A percentile compares a stretch with the other conserved stretches of the same genome.
These are phyloP conservation scores for Choiromyces venosus DNA, from an alignment of 495 filamentous ascomycete species.

Conservation along the genomic window DNA sequence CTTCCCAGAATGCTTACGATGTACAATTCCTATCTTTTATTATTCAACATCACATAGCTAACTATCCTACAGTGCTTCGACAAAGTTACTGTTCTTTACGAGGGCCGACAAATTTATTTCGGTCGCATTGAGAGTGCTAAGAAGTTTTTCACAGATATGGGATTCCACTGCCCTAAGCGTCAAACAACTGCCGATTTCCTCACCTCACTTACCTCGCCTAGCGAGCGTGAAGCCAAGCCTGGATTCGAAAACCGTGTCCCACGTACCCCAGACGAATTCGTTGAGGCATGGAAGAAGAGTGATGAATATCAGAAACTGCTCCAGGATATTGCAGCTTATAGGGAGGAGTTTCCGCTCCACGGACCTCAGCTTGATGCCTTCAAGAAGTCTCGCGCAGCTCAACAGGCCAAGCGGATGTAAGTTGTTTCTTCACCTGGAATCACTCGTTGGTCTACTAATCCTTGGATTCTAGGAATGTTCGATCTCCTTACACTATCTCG, in stretches of 20 bases:
- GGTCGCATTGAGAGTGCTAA: slow-evolving; percentile 58
- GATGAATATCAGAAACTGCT: slow-evolving; percentile 60
- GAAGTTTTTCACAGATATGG: slow-evolving; percentile 66
- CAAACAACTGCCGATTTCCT: slow-evolving; percentile 76
- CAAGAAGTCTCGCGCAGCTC: slow-evolving; percentile 58
- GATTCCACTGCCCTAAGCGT: slow-evolving; percentile 66
- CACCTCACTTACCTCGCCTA: slow-evolving; percentile 68
- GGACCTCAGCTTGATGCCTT: slow-evolving; percentile 47
- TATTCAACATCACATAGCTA: not conserved
- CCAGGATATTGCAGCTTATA: slow-evolving; percentile 53
- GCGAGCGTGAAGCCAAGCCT: slow-evolving; percentile 57
- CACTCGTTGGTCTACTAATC: slow-evolving; percentile 17
- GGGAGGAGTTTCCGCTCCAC: slow-evolving; percentile 31
- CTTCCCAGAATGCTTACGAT: slow-evolving; percentile 70
- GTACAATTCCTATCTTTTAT: slow-evolving; percentile 15
- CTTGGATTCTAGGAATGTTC: slow-evolving; percentile 45
- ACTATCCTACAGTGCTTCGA: slow-evolving; percentile 52
- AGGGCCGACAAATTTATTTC: slow-evolving; percentile 79
- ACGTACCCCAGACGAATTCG: slow-evolving; percentile 72
- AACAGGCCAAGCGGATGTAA: slow-evolving; percentile 58
- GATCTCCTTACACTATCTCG: slow-evolving; percentile 73
- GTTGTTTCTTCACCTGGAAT: not conserved
- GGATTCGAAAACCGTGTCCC: slow-evolving; percentile 64
- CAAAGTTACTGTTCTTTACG: slow-evolving; percentile 71
- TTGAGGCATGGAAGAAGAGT: slow-evolving; percentile 59